phyloP scores from a whole-genome alignment of 441 rosid species.

The Corymbia citriodora region DNA sequence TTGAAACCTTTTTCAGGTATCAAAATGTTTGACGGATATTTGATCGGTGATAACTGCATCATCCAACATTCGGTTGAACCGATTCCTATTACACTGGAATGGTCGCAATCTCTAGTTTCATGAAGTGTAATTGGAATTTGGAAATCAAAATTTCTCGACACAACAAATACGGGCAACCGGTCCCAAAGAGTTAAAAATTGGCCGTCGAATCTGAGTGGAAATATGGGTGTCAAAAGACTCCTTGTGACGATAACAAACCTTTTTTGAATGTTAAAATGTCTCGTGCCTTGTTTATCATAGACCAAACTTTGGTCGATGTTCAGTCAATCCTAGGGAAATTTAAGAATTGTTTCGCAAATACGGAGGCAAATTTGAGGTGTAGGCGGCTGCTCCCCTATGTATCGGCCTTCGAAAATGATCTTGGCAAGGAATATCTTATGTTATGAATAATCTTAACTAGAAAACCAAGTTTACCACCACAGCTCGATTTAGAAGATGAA shows the following conservation, averaged over 20 bases:
- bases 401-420: neutral
- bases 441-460: neutral
- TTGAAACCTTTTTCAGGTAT: too few relatives aligned
- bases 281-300: neutral
- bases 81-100: too few relatives aligned
- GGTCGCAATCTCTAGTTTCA: too few relatives aligned
- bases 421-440: neutral
- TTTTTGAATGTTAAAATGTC: neutral
- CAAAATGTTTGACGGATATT: too few relatives aligned
- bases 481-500: neutral
- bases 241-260: neutral
- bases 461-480: neutral
- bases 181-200: too few relatives aligned
- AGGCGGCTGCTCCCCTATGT: neutral
- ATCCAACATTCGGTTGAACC: too few relatives aligned
- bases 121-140: too few relatives aligned
- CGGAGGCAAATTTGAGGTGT: neutral
- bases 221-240: neutral
- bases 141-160: too few relatives aligned
- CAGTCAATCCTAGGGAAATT: neutral
- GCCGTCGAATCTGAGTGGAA: neutral
- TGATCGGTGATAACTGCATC: too few relatives aligned
- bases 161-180: too few relatives aligned
- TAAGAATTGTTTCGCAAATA: neutral
- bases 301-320: neutral